These are phyloP conservation scores for Populus hybrid DNA, from an alignment of 441 rosid species.

Conservation along the genomic window DNA sequence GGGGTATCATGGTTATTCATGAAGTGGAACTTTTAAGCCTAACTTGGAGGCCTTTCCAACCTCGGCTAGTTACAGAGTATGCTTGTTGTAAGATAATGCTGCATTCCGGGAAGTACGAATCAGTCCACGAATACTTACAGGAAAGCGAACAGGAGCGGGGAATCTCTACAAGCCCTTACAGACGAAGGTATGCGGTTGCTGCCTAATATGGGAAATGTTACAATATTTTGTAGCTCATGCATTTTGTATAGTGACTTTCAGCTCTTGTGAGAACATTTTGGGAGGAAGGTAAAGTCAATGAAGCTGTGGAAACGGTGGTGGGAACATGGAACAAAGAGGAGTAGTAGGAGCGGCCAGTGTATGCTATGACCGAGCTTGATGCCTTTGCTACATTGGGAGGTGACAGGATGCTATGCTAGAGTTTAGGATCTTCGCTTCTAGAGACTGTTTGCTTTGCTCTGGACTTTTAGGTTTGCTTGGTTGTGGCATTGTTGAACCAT, in stretches of 20 bases:
- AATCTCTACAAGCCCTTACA: slow-evolving; percentile 64
- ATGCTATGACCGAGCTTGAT: slow-evolving; percentile 79
- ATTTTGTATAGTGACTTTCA: slow-evolving; percentile 26
- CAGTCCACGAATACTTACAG: slow-evolving; percentile 58
- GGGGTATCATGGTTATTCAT: slow-evolving; percentile 50
- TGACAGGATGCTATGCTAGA: slow-evolving; percentile 78
- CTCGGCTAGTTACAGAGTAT: slow-evolving; percentile 20
- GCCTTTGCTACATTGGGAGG: slow-evolving; percentile 75
- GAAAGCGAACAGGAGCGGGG: slow-evolving; percentile 76
- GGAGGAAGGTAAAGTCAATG: slow-evolving; percentile 74
- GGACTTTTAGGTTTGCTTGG: slow-evolving; percentile 5
- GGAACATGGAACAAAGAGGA: slow-evolving; percentile 87
- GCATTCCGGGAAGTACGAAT: slow-evolving; percentile 73
- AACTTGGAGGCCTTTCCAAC: no score
- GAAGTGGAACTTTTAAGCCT: slow-evolving; percentile 50
- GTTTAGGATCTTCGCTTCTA: slow-evolving; percentile 35
- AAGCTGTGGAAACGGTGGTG: slow-evolving; percentile 69
- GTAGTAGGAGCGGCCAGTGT: slow-evolving; percentile 76
- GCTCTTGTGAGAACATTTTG: slow-evolving; percentile 81
- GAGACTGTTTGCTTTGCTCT: neutral
- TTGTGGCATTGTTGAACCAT: neutral
- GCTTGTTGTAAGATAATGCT: slow-evolving; percentile 82
- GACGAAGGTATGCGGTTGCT: slow-evolving; percentile 38
- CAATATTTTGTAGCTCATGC: slow-evolving; percentile 13
- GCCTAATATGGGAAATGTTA: slow-evolving; percentile 1